A percentile compares a stretch with the other conserved stretches of the same genome.
phyloP scores from a whole-genome alignment of 2,329 filamentous ascomycete species.

The Lasiodiplodia citricola region DNA sequence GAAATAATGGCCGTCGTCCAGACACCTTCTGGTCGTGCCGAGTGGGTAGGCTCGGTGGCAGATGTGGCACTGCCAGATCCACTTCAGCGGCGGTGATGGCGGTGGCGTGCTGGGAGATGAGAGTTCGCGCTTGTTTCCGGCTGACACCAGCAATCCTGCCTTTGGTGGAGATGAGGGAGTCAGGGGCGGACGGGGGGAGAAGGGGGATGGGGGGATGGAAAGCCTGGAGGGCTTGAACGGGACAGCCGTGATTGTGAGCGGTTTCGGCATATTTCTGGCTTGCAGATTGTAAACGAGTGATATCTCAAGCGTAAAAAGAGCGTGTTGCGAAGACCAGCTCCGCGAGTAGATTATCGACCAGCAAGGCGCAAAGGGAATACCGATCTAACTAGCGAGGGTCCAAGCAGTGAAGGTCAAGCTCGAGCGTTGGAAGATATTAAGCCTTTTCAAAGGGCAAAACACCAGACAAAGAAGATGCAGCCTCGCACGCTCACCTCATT shows the following conservation, averaged over 20 bases:
- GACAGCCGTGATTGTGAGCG: conserved; percentile 41
- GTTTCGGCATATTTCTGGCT: conserved; percentile 2
- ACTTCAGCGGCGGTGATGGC: conserved; percentile 45
- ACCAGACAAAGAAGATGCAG: conserved; percentile 4
- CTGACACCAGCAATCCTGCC: neutral
- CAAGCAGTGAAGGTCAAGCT: neutral
- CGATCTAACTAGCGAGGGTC: neutral
- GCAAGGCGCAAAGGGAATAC: neutral
- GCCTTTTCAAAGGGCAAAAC: conserved; percentile 9
- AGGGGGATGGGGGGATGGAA: conserved; percentile 52
- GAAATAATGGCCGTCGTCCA: conserved; percentile 61
- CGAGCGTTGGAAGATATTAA: neutral
- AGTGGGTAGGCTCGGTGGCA: conserved; percentile 56
- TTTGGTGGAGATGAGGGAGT: conserved; percentile 28
- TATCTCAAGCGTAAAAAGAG: neutral
- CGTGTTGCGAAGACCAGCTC: conserved; percentile 27
- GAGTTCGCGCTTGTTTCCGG: conserved; percentile 27
- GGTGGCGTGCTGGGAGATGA: conserved; percentile 29
- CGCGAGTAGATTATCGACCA: conserved; percentile 4
- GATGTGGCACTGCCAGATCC: conserved; percentile 61
- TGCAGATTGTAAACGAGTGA: neutral
- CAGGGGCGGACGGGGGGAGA: conserved; percentile 41
- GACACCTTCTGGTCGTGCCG: conserved; percentile 57
- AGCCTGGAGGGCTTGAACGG: conserved; percentile 52
- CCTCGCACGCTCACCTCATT: neutral